Conservation (phyloP, 345 rosid species). For the Citrus hindsii region DNA sequence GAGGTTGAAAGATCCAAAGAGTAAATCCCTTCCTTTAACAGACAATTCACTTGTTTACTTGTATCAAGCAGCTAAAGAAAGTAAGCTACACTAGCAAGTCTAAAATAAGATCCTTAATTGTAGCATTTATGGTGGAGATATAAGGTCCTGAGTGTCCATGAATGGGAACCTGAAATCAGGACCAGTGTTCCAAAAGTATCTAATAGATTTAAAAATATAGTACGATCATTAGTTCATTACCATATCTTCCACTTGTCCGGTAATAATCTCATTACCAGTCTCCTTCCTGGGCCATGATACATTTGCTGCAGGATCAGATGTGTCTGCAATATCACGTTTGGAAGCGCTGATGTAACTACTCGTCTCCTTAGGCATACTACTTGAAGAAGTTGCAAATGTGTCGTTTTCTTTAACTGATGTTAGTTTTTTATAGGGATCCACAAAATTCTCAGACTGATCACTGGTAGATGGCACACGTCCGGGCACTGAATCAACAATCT, state of each 20-base stretch:
- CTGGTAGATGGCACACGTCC: constrained; percentile 27
- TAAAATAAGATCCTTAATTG: not conserved
- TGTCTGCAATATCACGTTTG: constrained; percentile 23
- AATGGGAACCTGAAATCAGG: constrained; percentile 1
- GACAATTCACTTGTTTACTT: not conserved
- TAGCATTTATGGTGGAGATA: not conserved
- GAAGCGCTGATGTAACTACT: constrained; percentile 11
- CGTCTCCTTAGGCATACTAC: constrained; percentile 18
- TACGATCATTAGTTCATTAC: constrained; percentile 23
- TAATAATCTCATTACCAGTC: constrained; percentile 21
- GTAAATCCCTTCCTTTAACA: not conserved
- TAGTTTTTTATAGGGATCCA: constrained; percentile 26
- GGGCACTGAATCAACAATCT: constrained; percentile 30
- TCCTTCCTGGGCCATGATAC: constrained; percentile 29
- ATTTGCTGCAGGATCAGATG: constrained; percentile 27
- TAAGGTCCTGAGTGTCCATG: not conserved
- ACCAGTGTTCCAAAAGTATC: not conserved
- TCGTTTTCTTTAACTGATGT: constrained; percentile 29
- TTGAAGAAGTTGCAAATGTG: constrained; percentile 16
- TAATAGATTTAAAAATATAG: not conserved
- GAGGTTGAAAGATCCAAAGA: not conserved
- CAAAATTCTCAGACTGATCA: constrained; percentile 32
- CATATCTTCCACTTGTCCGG: constrained; percentile 30
- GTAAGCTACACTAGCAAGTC: not conserved
- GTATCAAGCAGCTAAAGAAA: not conserved